Evolutionary conservation across 495 filamentous ascomycete genomes (phyloP), one percentile per base, ranked within the genome.

Genomic region (Bathelium albidoporum): DNA sequence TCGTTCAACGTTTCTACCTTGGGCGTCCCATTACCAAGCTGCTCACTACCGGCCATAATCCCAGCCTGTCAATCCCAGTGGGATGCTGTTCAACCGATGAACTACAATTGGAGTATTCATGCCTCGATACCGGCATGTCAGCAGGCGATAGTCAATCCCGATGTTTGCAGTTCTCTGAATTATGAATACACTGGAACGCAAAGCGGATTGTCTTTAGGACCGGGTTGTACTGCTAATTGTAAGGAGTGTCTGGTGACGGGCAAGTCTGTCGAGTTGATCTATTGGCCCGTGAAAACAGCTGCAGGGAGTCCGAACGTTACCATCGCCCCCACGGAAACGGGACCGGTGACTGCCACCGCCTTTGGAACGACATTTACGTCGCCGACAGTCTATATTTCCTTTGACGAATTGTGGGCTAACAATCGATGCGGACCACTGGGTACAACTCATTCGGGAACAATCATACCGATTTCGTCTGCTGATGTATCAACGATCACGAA

Each of bases 381-480:
- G 22, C 65, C 65, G 16, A 60, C 65, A 29, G 61, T 67, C 39
- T 67, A 67, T 53, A 58, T 67, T 34, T 41, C 29, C 3, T 67
- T 67, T 53, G 26, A 67, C 20, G 59, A 62, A 24, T 58, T 62
- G 2, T 67, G 36, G 34, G 65, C 65, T 12, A 52, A 61, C 18
- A 53, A 65, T 41, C 59, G 59, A 24, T 65, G 64, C 29, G 49
- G 49, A 36, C 64, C 31, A 41, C 22, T 61, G 10, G 59, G 59
- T 2, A 29, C 31, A 4, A 61, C 36, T 18, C 32, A 43, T 22
- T 14, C n/a, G 2, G 34, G 34, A 18, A 44, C 32, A 20, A 61
- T 61, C 29, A 41, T 61, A 16, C 59, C 59, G 2, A 34, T 61
- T 10, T 45, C 59, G 7, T 43, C 59, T 22, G 24, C 36, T 26